Conservation (phyloP, 257 asterid genomes). For the Handroanthus guayacan region DNA sequence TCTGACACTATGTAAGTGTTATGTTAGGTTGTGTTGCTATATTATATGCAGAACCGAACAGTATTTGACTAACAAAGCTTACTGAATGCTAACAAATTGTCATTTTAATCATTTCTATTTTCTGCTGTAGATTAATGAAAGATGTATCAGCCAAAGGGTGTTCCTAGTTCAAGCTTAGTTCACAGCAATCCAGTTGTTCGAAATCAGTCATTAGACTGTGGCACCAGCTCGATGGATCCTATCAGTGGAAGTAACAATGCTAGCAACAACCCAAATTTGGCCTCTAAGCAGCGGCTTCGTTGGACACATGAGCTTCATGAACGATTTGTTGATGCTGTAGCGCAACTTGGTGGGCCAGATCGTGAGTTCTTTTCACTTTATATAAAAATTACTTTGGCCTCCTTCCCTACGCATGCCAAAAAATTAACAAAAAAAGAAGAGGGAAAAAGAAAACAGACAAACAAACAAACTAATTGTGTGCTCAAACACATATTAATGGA, state of each 20-base stretch:
- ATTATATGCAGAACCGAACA: background rate
- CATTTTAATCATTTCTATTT: slow-evolving; percentile 1
- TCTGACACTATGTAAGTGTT: slow-evolving; percentile 16
- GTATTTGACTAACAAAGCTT: background rate
- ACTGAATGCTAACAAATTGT: slow-evolving; percentile 18
- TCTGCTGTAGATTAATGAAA: slow-evolving; percentile 40
- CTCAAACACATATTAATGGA: slow-evolving; percentile 8
- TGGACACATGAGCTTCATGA: slow-evolving; percentile 99
- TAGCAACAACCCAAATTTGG: slow-evolving; percentile 65
- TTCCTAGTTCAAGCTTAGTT: slow-evolving; percentile 54
- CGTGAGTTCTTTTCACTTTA: slow-evolving; percentile 60
- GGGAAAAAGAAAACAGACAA: background rate
- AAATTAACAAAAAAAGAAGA: background rate
- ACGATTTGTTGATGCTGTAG: slow-evolving; percentile 93
- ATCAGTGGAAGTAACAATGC: slow-evolving; percentile 56
- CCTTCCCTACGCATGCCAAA: background rate
- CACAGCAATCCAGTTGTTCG: slow-evolving; percentile 38
- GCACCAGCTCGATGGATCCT: slow-evolving; percentile 63
- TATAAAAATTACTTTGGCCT: slow-evolving; percentile 20
- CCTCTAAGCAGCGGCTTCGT: slow-evolving; percentile 96
- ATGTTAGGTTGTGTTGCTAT: slow-evolving; percentile 8
- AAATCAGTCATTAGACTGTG: slow-evolving; percentile 50
- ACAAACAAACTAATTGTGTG: background rate
- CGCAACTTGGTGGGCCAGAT: slow-evolving; percentile 99
- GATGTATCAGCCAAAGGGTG: slow-evolving; percentile 46